Evolutionary conservation across 306 rosid species (phyloP), one percentile per base, ranked within the genome.

Genomic region (Prunus mira): DNA sequence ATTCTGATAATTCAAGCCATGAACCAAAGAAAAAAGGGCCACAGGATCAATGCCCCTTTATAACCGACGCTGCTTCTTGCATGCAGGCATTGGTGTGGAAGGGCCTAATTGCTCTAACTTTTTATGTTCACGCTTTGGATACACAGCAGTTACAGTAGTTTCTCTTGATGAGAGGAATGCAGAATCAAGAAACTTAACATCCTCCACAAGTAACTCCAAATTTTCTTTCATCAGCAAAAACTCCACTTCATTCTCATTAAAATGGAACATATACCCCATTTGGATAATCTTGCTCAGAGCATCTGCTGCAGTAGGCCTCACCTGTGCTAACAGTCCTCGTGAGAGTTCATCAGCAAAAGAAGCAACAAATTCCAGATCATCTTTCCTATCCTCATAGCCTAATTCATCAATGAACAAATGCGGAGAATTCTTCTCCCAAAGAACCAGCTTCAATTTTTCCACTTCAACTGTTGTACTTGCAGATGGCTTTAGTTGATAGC

Each of bases 311-410:
- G 2, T 6, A 17, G 50, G 57, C 20, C 69, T 60, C 34, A 14
- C 55, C 22, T 63, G 52, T 38, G 67, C 68, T 27, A 72, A 3
- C 32, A 45, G 19, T 9, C 73, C 69, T 69, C 52, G 61, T 6
- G 67, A 49, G 1, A 74, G 64, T 68, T 80, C 83, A 3, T 74
- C 43, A n/a, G 72, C 76, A 68, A 80, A 74, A 30, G 71, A 80
- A 24, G 79, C 46, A 9, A 52, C 76, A 47, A 80, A 80, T 17
- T 70, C 76, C 9, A 71, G 13, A 65, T 52, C 47, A 30, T 0
- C 17, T 19, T 50, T 78, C 38, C 63, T n/a, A 34, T 20, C 34
- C 18, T 19, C n/a, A 9, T 49, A 38, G 8, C 75, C 49, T 19
- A 32, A 75, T 51, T 51, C 28, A 18, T 55, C 55, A 32, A 76